These are phyloP conservation scores for Geotrichum europaeum DNA, from an alignment of 1,139 yeast genomes.

Conservation along the genomic window DNA sequence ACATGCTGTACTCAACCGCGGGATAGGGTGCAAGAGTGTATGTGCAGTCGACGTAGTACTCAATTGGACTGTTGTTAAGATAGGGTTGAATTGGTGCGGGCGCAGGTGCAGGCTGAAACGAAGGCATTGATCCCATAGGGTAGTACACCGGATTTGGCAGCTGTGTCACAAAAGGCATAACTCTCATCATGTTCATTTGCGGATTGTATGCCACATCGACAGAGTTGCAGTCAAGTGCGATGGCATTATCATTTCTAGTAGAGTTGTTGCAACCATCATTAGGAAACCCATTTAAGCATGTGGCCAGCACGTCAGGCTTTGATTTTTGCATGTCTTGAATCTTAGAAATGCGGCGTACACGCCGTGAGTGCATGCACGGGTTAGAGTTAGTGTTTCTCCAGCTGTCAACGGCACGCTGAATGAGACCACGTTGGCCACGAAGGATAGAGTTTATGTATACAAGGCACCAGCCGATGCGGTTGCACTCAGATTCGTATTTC, in stretches of 20 bases:
- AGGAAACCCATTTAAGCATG: slow-evolving; percentile 2
- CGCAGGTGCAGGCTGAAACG: neutral
- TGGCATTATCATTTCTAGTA: neutral
- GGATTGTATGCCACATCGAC: neutral
- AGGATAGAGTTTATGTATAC: slow-evolving; percentile 39
- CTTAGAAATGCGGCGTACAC: slow-evolving; percentile 32
- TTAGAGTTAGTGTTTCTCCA: slow-evolving; percentile 45
- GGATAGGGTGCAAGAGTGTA: neutral
- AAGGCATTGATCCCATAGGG: neutral
- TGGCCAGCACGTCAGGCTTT: slow-evolving; percentile 6
- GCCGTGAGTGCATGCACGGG: slow-evolving; percentile 38
- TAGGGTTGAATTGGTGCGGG: neutral
- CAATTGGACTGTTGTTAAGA: neutral
- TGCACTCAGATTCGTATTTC: slow-evolving; percentile 43
- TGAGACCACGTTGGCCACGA: slow-evolving; percentile 40
- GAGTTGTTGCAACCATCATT: neutral
- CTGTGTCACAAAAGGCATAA: neutral
- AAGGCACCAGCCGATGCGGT: slow-evolving; percentile 44
- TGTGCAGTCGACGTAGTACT: neutral
- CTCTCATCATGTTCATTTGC: neutral
- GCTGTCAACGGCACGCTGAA: slow-evolving; percentile 46
- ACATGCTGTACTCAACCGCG: neutral
- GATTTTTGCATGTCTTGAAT: neutral
- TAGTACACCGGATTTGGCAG: neutral
- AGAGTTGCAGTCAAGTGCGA: neutral